Percentiles rank a stretch among this genome's conserved stretches.
phyloP scores from a whole-genome alignment of 345 rosid genomes.

The Syzygium grande region DNA sequence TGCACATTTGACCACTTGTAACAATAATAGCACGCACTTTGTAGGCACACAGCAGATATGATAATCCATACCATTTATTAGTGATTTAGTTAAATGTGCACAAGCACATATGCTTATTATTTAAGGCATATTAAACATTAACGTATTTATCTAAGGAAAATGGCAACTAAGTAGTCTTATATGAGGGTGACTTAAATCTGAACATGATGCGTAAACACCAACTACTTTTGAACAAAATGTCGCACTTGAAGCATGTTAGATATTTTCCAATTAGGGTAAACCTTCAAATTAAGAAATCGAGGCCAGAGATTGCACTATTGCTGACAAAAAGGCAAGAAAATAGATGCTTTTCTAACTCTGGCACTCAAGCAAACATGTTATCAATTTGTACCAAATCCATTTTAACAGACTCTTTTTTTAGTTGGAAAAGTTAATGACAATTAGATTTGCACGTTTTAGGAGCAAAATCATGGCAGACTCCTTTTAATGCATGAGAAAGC shows the following conservation, averaged over 20 bases:
- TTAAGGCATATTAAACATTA: background rate
- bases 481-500: background rate
- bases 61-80: background rate
- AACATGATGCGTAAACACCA: background rate
- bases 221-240: background rate
- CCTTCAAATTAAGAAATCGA: background rate
- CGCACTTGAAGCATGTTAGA: background rate
- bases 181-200: background rate
- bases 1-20: background rate
- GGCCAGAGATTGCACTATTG: background rate
- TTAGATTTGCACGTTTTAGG: background rate
- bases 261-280: background rate
- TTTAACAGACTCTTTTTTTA: background rate
- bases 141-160: background rate
- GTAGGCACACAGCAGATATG: background rate
- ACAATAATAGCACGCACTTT: background rate
- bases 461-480: background rate
- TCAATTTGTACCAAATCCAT: background rate
- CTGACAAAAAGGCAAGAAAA: background rate
- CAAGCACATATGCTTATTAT: background rate
- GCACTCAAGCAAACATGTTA: background rate
- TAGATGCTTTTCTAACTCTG: background rate
- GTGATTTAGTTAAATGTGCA: background rate
- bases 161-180: background rate
- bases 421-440: background rate